These are phyloP conservation scores for Aspergillus pseudoviridinutans DNA, from an alignment of 2,329 filamentous ascomycete species.

Conservation along the genomic window DNA sequence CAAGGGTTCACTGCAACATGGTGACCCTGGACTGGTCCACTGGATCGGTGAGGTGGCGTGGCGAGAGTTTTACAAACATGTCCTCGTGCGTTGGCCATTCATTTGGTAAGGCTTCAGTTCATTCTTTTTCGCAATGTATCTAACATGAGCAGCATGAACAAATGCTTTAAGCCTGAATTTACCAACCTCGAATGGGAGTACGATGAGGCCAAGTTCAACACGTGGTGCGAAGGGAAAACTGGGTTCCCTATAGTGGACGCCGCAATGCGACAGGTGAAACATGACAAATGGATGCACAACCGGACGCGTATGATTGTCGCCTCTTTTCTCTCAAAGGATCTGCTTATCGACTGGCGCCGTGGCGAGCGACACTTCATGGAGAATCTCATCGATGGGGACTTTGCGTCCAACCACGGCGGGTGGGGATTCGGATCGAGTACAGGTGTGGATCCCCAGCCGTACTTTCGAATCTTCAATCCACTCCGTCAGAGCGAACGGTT, in stretches of 20 bases:
- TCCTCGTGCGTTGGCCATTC: constrained; percentile 80
- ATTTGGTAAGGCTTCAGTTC: constrained; percentile 32
- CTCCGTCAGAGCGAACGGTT: constrained; percentile 82
- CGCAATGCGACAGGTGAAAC: constrained; percentile 72
- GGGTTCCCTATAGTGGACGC: constrained; percentile 83
- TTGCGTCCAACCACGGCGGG: constrained; percentile 71
- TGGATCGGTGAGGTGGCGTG: constrained; percentile 85
- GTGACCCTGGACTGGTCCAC: constrained; percentile 60
- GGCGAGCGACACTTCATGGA: constrained; percentile 83
- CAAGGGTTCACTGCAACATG: constrained; percentile 60
- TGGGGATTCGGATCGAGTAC: constrained; percentile 65
- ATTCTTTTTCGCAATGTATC: neutral
- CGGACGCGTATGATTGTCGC: constrained; percentile 79
- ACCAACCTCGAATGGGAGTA: constrained; percentile 81
- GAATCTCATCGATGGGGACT: constrained; percentile 72
- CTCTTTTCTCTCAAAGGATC: constrained; percentile 74
- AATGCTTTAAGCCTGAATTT: constrained; percentile 79
- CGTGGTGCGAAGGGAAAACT: constrained; percentile 71
- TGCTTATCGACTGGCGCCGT: constrained; percentile 77
- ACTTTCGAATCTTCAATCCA: constrained; percentile 88
- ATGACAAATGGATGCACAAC: constrained; percentile 77
- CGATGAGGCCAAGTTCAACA: constrained; percentile 61
- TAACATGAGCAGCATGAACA: constrained; percentile 57
- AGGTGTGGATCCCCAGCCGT: constrained; percentile 81
- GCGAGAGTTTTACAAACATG: constrained; percentile 85